Base-by-base conservation (phyloP, 768 basidiomycete genomes). In the Pleurotus eryngii region DNA sequence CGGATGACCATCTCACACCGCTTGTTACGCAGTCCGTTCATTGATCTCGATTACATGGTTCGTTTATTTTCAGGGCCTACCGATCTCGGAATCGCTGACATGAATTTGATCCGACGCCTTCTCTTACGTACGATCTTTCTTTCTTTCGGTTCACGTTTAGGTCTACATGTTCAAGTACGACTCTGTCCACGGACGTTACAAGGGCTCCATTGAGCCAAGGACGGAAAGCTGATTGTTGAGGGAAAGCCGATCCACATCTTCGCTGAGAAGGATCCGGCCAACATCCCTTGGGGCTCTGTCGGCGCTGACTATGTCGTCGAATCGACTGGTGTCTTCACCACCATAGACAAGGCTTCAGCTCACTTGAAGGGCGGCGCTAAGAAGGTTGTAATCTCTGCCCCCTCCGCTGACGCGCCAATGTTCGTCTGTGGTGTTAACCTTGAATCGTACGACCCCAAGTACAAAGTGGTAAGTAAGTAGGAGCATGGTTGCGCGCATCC, bases 131-230 rank as follows among this genome's bases (percentile, higher is more conserved):
- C 9, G 30, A 35, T 35, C n/a, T n/a, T n/a, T n/a, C n/a, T 35
- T 9, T 35, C 30, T 35, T 35, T 35, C 30, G 30, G 9, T 35
- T 9, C 9, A 35, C 11, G 30, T 9, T 2, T 56, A 92, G 90
- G 89, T 95, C 71, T 97, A 97, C 84, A 94, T 97, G 93, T 95
- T 97, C 90, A 96, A 94, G 81, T 95, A 85, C 70, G 93, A 95
- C 72, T 90, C 93, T 57, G 91, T 93, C 61, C 93, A 96, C 77
- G 89, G 94, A 53, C 86, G 89, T 71, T 98, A 89, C 85, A 87
- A 91, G 70, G 96, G 95, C 61, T 72, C 83, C 49, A 83, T 96
- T 65, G 81, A 86, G 73, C 80, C 74, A 87, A 89, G 78, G 90
- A 92, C 65, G 92, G 90, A 65, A 96, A 98, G 77, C 91, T 99